Evolutionary conservation across 169 alveolate species (phyloP).

Genomic region (Fabrea salina): DNA sequence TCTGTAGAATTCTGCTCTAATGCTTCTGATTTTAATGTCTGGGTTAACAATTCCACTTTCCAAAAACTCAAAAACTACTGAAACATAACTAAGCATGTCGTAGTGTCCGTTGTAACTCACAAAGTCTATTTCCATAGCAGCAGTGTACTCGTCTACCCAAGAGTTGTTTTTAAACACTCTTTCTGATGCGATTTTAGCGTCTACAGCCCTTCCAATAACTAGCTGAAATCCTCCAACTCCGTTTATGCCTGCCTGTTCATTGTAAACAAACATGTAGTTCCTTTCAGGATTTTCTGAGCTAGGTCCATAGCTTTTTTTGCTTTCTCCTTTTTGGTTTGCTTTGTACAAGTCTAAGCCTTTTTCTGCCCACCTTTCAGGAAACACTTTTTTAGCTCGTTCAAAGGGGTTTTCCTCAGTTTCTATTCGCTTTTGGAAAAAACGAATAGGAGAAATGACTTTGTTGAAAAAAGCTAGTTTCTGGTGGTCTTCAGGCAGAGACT

Average conservation of each 20-base stretch:
- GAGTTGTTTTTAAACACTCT: background rate
- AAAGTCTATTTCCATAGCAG: slow-evolving; percentile 34
- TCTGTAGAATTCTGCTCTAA: slow-evolving; percentile 25
- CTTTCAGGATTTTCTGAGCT: too few species aligned
- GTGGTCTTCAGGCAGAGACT: background rate
- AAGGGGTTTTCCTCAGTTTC: background rate
- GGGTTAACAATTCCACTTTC: slow-evolving; percentile 39
- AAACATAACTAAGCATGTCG: slow-evolving; percentile 33
- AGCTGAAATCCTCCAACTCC: background rate
- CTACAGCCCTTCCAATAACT: background rate
- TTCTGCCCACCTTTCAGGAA: background rate
- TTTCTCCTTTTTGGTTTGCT: background rate
- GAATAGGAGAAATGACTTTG: slow-evolving; percentile 13
- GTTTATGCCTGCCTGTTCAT: background rate
- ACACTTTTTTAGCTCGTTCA: background rate
- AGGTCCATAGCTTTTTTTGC: background rate
- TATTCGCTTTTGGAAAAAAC: slow-evolving; percentile 11
- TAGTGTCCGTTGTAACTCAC: slow-evolving; percentile 41
- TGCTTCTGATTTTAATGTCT: background rate
- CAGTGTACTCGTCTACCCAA: slow-evolving; percentile 43
- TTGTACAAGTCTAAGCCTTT: background rate
- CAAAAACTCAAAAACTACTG: slow-evolving; percentile 16
- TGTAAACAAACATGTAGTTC: background rate
- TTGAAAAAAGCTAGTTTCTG: background rate
- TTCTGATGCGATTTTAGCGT: background rate